phyloP scores from a whole-genome alignment of 768 basidiomycete genomes.

The Podaxis sp. region DNA sequence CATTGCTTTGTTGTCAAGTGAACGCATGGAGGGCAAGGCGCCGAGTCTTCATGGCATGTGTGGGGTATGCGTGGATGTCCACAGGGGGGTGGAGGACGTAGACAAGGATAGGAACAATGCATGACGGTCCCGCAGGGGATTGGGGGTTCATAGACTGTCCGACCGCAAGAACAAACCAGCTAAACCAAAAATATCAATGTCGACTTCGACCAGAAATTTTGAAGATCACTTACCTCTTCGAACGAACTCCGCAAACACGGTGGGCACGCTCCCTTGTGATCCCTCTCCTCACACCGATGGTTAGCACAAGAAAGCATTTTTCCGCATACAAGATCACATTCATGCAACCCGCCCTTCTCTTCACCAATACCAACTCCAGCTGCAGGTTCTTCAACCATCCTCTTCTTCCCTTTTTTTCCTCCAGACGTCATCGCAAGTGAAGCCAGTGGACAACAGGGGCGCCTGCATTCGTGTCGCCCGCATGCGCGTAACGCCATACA shows the following conservation, averaged over 20 bases:
- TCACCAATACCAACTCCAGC: conserved; percentile 36
- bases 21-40: conserved; percentile 81
- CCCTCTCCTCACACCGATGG: conserved; percentile 72
- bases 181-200: conserved; percentile 22
- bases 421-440: conserved; percentile 37
- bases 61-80: conserved; percentile 80
- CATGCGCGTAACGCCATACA: conserved; percentile 79
- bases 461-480: conserved; percentile 80
- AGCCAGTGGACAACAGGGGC: conserved; percentile 88
- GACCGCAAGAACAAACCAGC: conserved; percentile 79
- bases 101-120: conserved; percentile 77
- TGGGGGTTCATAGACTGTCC: conserved; percentile 86
- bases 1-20: conserved; percentile 76
- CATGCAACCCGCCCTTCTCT: conserved; percentile 68
- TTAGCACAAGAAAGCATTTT: conserved; percentile 71
- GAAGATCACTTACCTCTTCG: conserved; percentile 63
- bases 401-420: conserved; percentile 60
- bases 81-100: conserved; percentile 61
- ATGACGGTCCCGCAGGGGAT: conserved; percentile 84
- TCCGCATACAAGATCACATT: conserved; percentile 79
- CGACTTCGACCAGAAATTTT: neutral
- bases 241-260: conserved; percentile 86
- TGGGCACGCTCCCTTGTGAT: conserved; percentile 81
- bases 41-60: conserved; percentile 72
- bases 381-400: conserved; percentile 22